Evolutionary conservation across 2,329 filamentous ascomycete species (phyloP).

Genomic region (Scedosporium aurantiacum): DNA sequence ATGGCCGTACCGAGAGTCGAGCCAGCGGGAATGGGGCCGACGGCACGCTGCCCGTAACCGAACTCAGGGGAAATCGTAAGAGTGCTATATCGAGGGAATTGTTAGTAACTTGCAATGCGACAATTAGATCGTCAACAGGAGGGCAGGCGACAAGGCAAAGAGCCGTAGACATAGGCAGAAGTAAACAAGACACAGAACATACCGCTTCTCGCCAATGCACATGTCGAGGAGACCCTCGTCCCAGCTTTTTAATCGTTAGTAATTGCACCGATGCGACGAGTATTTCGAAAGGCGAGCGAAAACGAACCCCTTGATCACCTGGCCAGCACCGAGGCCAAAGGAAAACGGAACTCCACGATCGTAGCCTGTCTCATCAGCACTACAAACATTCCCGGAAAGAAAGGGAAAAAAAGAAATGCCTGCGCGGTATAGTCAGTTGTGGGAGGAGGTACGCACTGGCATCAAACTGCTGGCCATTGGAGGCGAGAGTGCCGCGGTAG

Average conservation of each 20-base stretch:
- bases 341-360: conserved; percentile 63
- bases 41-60: conserved; percentile 65
- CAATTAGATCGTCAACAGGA: not conserved
- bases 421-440: not conserved
- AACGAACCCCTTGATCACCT: conserved; percentile 79
- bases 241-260: conserved; percentile 46
- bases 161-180: not conserved
- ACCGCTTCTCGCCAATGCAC: conserved; percentile 88
- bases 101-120: conserved; percentile 10
- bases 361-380: conserved; percentile 38
- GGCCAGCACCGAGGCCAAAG: conserved; percentile 69
- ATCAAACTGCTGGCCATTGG: conserved; percentile 72
- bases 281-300: not conserved
- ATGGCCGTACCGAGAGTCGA: conserved; percentile 57
- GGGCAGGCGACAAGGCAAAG: not conserved
- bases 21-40: conserved; percentile 75
- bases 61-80: conserved; percentile 81
- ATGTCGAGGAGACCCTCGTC: conserved; percentile 83
- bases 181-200: conserved; percentile 14
- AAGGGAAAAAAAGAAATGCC: not conserved
- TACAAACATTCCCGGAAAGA: not conserved
- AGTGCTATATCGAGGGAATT: conserved; percentile 34
- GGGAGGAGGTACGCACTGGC: conserved; percentile 37
- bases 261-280: too few relatives aligned
- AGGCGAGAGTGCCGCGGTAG: conserved; percentile 72